Conservation (phyloP, 1,284 basidiomycete genomes). For the Malassezia cuniculi region DNA sequence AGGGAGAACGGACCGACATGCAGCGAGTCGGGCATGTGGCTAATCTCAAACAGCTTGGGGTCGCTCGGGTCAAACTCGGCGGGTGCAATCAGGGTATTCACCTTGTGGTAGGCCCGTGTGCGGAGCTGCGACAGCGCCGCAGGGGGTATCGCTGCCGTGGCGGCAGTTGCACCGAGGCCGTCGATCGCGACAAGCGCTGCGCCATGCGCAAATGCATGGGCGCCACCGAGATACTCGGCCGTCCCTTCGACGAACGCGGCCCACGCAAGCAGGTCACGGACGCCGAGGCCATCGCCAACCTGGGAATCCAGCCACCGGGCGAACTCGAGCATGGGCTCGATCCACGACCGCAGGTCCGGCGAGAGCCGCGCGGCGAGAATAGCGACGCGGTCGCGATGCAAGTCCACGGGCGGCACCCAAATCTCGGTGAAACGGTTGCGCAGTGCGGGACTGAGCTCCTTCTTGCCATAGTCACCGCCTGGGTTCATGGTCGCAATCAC, state of each 20-base stretch:
- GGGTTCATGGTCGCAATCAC: slow-evolving; percentile 98
- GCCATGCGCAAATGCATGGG: slow-evolving; percentile 46
- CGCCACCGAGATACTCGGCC: slow-evolving; percentile 18
- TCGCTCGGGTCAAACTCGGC: slow-evolving; percentile 15
- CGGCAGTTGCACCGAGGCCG: slow-evolving; percentile 43
- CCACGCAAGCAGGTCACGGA: slow-evolving; percentile 91
- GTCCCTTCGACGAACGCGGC: slow-evolving; percentile 62
- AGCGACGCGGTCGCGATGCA: slow-evolving; percentile 61
- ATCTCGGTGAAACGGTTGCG: slow-evolving; percentile 98
- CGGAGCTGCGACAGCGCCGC: slow-evolving; percentile 60
- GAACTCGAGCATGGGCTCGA: slow-evolving; percentile 62
- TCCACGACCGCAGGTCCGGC: slow-evolving; percentile 54
- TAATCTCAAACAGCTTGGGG: slow-evolving; percentile 48
- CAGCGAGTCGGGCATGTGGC: slow-evolving; percentile 46
- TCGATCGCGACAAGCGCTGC: slow-evolving; percentile 47
- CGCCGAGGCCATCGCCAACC: slow-evolving; percentile 52
- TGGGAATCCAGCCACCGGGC: slow-evolving; percentile 63
- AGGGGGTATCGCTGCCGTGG: slow-evolving; percentile 46
- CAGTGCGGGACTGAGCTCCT: slow-evolving; percentile 89
- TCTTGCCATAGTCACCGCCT: slow-evolving; percentile 97
- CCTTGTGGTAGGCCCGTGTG: slow-evolving; percentile 26
- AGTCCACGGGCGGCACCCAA: slow-evolving; percentile 83
- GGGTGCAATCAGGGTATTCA: slow-evolving; percentile 46
- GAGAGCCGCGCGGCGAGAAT: slow-evolving; percentile 57
- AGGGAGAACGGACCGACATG: slow-evolving; percentile 68